Conservation (phyloP, 192 early-diverging fungal genomes). For the Umbelopsis sp. region DNA sequence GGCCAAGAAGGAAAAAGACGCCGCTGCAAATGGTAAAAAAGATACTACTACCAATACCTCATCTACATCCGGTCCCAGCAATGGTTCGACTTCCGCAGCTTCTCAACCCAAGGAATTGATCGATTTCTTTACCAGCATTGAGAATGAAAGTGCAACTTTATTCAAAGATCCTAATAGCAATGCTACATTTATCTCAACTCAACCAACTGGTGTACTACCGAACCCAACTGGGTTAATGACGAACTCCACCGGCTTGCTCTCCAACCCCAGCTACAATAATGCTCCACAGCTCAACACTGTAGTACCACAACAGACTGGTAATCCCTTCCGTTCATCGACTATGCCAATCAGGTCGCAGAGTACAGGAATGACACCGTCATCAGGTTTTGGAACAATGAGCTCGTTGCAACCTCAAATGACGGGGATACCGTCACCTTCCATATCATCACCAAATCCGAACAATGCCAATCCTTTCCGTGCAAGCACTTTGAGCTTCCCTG, state of each 20-base stretch:
- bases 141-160: conserved; percentile 22
- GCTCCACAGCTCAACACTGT: neutral
- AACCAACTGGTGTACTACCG: neutral
- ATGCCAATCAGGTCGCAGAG: conserved; percentile 9
- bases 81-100: neutral
- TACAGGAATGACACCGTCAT: neutral
- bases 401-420: neutral
- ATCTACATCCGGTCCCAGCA: neutral
- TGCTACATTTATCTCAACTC: conserved; percentile 5
- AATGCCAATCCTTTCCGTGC: conserved; percentile 28
- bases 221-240: neutral
- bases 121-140: conserved; percentile 35
- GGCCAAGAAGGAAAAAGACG: conserved; percentile 4
- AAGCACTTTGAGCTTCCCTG: conserved; percentile 17
- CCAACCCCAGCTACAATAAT: neutral
- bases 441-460: conserved; percentile 14
- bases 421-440: conserved; percentile 3
- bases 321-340: conserved; percentile 3
- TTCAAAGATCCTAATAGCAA: conserved; percentile 1
- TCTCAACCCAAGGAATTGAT: conserved; percentile 25
- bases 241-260: neutral
- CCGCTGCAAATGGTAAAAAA: neutral
- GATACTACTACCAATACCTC: neutral
- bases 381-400: neutral
- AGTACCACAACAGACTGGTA: neutral